Base-by-base conservation (phyloP, 441 rosid genomes). In the Pelargonium fulgidum region DNA sequence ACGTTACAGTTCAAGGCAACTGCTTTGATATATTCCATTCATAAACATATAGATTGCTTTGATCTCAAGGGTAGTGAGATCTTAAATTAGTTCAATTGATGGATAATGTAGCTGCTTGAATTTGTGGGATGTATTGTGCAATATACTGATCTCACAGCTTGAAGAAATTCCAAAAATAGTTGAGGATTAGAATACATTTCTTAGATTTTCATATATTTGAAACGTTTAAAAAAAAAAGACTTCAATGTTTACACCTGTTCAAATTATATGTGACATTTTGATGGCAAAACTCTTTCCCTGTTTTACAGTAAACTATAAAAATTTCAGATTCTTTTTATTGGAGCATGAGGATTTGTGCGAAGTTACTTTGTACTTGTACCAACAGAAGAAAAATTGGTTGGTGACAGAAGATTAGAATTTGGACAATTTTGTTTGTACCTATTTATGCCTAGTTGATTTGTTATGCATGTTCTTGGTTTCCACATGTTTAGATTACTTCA, bases 101-200 rank as follows among this genome's bases (percentile, higher is more conserved):
- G 41, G 66, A 39, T 44, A 66, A 24, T 11, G n/a, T 72, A 69
- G 41, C 64, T 66, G 36, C 64, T 58, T 42, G 62, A 70, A 67
- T 76, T 44, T 69, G 64, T 70, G 65, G 20, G 52, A 33, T 73
- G 45, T 65, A 64, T 66, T 24, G 29, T 71, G 65, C 44, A 67
- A 48, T 67, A 68, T 73, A 36, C 26, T 52, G 62, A 16, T 73
- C 16, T 65, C 56, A 62, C 39, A 66, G 42, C 29, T 62, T 7
- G 41, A 16, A 11, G 12, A 44, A 10, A 7, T n/a, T n/a, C 19
- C 20, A 52, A 41, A 47, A 54, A 17, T 44, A 44, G 52, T 39
- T 42, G 20, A 44, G 71, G 64, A 39, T 1, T 47, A 65, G 66
- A 56, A 64, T 2, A 1, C 0, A 7, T 63, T 36, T 24, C 4